phyloP scores from a whole-genome alignment of 1,284 basidiomycete genomes.

The Moesziomyces antarcticus region DNA sequence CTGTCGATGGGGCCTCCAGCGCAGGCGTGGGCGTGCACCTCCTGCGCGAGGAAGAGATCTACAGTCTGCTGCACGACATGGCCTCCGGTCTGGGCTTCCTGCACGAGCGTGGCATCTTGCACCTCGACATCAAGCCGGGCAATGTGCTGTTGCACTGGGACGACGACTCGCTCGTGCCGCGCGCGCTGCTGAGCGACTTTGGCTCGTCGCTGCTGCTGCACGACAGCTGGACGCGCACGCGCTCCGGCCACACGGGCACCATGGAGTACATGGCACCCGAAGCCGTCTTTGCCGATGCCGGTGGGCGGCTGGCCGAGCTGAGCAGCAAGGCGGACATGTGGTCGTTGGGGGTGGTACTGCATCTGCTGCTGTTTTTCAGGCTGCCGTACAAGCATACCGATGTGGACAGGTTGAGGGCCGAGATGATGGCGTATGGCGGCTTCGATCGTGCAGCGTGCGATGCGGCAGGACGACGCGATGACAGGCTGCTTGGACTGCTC shows the following conservation, averaged over 20 bases:
- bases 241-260: slow-evolving; percentile 90
- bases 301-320: slow-evolving; percentile 76
- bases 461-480: slow-evolving; percentile 71
- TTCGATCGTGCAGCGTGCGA: slow-evolving; percentile 62
- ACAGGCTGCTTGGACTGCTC: slow-evolving; percentile 77
- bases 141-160: slow-evolving; percentile 93
- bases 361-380: slow-evolving; percentile 87
- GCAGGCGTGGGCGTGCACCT: slow-evolving; percentile 49
- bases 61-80: slow-evolving; percentile 57
- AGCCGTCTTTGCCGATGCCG: slow-evolving; percentile 72
- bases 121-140: slow-evolving; percentile 90
- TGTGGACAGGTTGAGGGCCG: slow-evolving; percentile 76
- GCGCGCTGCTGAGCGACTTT: slow-evolving; percentile 90
- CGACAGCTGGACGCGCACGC: slow-evolving; percentile 52
- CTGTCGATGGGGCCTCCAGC: no score
- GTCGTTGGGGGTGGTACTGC: slow-evolving; percentile 83
- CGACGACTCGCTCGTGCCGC: slow-evolving; percentile 79
- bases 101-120: slow-evolving; percentile 73
- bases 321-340: slow-evolving; percentile 79
- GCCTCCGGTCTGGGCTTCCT: slow-evolving; percentile 60
- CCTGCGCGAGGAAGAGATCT: slow-evolving; percentile 61
- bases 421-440: slow-evolving; percentile 81
- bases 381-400: slow-evolving; percentile 71
- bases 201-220: slow-evolving; percentile 76
- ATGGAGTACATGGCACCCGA: slow-evolving; percentile 81